Conservation (phyloP, 306 rosid genomes). For the Rubus idaeus region DNA sequence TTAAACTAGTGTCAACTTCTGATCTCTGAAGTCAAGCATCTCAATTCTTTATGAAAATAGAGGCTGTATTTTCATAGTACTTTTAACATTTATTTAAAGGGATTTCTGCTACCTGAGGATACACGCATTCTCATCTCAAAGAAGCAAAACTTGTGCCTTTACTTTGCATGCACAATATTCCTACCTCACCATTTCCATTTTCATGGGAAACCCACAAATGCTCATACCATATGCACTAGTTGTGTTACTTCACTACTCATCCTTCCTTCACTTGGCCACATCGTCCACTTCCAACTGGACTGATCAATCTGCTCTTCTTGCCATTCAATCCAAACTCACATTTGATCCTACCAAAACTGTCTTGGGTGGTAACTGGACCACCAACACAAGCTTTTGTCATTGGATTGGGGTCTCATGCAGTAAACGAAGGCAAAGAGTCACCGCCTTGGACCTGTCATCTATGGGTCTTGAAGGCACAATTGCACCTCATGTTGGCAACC, state of each 20-base stretch:
- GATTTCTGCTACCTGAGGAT: not conserved
- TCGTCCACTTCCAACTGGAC: not conserved
- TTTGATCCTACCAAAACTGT: not conserved
- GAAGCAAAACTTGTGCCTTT: too few relatives aligned
- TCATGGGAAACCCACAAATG: not conserved
- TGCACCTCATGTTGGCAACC: constrained; percentile 4
- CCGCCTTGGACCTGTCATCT: not conserved
- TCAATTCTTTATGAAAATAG: too few relatives aligned
- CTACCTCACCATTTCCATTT: not conserved
- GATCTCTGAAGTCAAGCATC: not conserved
- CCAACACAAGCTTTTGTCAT: not conserved
- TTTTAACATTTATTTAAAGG: not conserved
- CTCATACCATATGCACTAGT: not conserved
- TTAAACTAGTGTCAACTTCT: not conserved
- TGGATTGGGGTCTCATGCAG: not conserved
- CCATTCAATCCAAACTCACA: not conserved
- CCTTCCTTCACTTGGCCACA: not conserved
- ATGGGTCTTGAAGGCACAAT: not conserved
- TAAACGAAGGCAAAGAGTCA: constrained; percentile 4
- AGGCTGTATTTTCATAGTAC: not conserved
- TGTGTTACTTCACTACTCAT: not conserved
- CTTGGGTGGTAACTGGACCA: not conserved
- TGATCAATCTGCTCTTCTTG: not conserved
- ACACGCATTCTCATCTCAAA: too few relatives aligned
- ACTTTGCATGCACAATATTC: too few relatives aligned